These are phyloP conservation scores for Auriscalpium orientale DNA, from an alignment of 768 basidiomycete species.

Conservation along the genomic window DNA sequence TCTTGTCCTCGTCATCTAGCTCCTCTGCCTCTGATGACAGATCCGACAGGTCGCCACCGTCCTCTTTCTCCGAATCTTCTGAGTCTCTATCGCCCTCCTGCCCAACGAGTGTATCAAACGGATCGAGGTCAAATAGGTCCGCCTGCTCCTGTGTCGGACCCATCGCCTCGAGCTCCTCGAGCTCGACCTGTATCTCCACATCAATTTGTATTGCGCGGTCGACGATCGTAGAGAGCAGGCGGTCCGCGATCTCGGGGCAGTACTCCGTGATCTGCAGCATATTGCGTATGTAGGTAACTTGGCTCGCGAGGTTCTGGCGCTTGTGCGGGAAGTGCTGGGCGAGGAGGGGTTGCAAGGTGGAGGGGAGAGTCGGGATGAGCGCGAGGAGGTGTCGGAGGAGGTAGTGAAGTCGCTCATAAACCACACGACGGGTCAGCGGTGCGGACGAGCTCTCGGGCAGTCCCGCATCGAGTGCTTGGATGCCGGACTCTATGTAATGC, in stretches of 20 bases:
- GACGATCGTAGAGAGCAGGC: slow-evolving; percentile 78
- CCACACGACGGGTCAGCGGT: slow-evolving; percentile 71
- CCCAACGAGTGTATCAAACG: slow-evolving; percentile 78
- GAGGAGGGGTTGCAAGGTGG: slow-evolving; percentile 79
- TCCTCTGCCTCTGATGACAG: slow-evolving; percentile 64
- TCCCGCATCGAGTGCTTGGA: slow-evolving; percentile 51
- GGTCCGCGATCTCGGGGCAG: slow-evolving; percentile 81
- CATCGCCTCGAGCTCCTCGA: slow-evolving; percentile 82
- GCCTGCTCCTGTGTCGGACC: slow-evolving; percentile 41
- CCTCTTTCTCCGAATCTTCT: slow-evolving; percentile 42
- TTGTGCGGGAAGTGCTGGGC: slow-evolving; percentile 89
- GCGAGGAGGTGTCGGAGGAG: slow-evolving; percentile 83
- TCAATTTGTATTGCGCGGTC: slow-evolving; percentile 96
- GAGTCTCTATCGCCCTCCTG: slow-evolving; percentile 61
- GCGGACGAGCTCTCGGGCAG: slow-evolving; percentile 56
- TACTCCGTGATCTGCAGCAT: slow-evolving; percentile 75
- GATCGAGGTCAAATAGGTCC: slow-evolving; percentile 68
- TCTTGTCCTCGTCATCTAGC: slow-evolving; percentile 34
- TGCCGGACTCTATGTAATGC: slow-evolving; percentile 51
- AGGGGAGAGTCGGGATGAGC: slow-evolving; percentile 86
- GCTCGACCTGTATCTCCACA: slow-evolving; percentile 94
- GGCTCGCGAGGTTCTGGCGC: slow-evolving; percentile 69
- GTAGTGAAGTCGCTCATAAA: slow-evolving; percentile 82
- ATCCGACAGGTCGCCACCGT: slow-evolving; percentile 55
- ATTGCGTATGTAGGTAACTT: slow-evolving; percentile 89